Evolutionary conservation across 257 asterid species (phyloP), one percentile per base, ranked within the genome.

Genomic region (Nyctanthes arbortristis): DNA sequence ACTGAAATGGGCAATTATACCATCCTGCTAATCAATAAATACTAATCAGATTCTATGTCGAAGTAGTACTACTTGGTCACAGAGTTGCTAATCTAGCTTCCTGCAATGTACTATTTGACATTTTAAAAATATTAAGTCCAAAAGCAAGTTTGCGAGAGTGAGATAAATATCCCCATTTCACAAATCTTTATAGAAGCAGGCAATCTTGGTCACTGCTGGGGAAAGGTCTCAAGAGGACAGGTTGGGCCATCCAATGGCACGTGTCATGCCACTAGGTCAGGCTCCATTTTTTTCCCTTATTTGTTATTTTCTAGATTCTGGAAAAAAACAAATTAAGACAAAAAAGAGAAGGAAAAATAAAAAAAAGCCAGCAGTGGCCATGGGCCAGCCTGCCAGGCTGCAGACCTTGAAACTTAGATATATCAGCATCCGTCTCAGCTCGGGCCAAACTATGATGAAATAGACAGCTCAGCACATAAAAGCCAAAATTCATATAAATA

Each of bases 401-500:
- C 27, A 54, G 24, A 61, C 62, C 27, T 32, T 10, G 63, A 69
- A 61, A 66, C 56, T 22, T 33, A 52, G 59, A 31, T 31, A 52
- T 16, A 2, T 29, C 31, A 49, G 20, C 31, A 0, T 52, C 59
- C 13, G 59, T 52, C 59, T 24, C 59, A 9, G 59, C 59, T 2
- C 16, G 1, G 30, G 59, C 59, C 31, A 52, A 5, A 24, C n/a
- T 20, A 66, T 30, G 13, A 20, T 16, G 3, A 73, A 66, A 25
- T 10, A 43, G 34, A 65, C 29, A 63, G 13, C 61, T 66, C 66
- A 37, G 63, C 54, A 62, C 12, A 27, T 12, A 58, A 77, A 68
- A 71, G 64, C 37, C 28, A 69, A 54, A 66, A 28, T 24, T 54
- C 32, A 49, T 63, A 75, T 40, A 59, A 63, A 29, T 32, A 35